Evolutionary conservation across 441 rosid species (phyloP), one percentile per base, ranked within the genome.

Genomic region (Populus hybrid): DNA sequence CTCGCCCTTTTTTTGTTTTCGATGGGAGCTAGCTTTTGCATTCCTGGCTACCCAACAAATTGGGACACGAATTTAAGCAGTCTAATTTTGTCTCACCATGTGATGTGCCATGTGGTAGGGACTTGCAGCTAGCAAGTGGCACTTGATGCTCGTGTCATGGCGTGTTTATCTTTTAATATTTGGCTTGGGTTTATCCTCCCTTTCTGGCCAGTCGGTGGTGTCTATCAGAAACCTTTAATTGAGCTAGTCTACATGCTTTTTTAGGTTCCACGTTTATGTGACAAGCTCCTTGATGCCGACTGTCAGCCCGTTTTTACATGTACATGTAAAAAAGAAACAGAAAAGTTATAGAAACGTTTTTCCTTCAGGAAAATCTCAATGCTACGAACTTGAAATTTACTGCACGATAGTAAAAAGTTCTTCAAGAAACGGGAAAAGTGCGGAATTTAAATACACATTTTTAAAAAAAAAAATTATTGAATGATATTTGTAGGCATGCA

Each of bases 261-360:
- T 50, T 24, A 45, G 80, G 50, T 74, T 72, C 7, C 76, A 73
- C 50, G 61, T 76, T 73, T 69, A 73, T 68, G 64, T 64, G 20
- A 3, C 20, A 59, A 26, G 23, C 66, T 23, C 11, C 16, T 59
- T 68, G 76, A 77, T 45, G 45, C 33, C 11, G 72, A 69, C 77
- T 33, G 7, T 12, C 35, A 42, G 6, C 33, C 21, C 59, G 7
- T 40, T 35, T 78, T 67, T 45, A 28, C 38, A 68, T 35, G 36
- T 61, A 20, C 33, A 56, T 23, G 28, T 70, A 24, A 33, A 7
- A 61, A 26, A 12, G n/a, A 59, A n/a, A 3, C 38, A 7, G 8
- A 6, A 35, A 35, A 35, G 38, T 35, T 6, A 6, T 5, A 5
- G 38, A 5, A 7, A 35, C 38, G 38, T 35, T 35, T 35, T 35